Conservation (phyloP, 2,329 filamentous ascomycete genomes). For the Trichoderma sp. region DNA sequence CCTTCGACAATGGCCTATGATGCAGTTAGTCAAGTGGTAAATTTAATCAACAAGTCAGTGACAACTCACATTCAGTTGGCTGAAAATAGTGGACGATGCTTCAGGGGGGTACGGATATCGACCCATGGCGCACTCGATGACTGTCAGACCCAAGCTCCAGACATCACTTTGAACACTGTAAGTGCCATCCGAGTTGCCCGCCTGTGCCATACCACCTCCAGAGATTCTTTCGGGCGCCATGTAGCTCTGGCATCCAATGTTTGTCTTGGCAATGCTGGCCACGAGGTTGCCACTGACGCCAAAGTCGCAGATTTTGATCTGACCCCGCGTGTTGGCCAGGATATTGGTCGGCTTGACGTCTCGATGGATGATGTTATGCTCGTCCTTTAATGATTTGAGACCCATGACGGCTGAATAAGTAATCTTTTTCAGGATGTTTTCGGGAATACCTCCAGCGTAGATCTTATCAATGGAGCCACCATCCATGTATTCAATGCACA, state of each 20-base stretch:
- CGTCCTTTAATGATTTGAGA: constrained; percentile 89
- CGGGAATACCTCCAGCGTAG: constrained; percentile 86
- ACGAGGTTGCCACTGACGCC: constrained; percentile 96
- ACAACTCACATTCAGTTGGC: constrained; percentile 83
- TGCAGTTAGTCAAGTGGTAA: constrained; percentile 23
- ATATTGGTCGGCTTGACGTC: constrained; percentile 99
- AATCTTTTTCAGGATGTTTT: constrained; percentile 85
- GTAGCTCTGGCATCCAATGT: constrained; percentile 98
- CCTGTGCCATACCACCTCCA: constrained; percentile 74
- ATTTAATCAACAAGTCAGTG: not conserved
- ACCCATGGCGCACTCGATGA: constrained; percentile 95
- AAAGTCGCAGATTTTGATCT: constrained; percentile 98
- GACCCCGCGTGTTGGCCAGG: constrained; percentile 81
- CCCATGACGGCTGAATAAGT: constrained; percentile 88
- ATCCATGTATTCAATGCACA: constrained; percentile 99
- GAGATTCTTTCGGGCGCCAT: constrained; percentile 98
- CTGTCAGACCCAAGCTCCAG: constrained; percentile 90
- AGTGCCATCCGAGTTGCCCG: constrained; percentile 72
- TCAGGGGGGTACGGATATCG: constrained; percentile 96
- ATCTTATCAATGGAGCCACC: constrained; percentile 96
- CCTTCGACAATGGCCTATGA: constrained; percentile 92
- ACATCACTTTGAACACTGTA: constrained; percentile 98
- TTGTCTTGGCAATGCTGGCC: constrained; percentile 96
- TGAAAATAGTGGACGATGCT: constrained; percentile 98
- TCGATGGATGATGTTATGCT: constrained; percentile 98